Evolutionary conservation across 768 basidiomycete genomes (phyloP).

Genomic region (Pisolithus sp.): DNA sequence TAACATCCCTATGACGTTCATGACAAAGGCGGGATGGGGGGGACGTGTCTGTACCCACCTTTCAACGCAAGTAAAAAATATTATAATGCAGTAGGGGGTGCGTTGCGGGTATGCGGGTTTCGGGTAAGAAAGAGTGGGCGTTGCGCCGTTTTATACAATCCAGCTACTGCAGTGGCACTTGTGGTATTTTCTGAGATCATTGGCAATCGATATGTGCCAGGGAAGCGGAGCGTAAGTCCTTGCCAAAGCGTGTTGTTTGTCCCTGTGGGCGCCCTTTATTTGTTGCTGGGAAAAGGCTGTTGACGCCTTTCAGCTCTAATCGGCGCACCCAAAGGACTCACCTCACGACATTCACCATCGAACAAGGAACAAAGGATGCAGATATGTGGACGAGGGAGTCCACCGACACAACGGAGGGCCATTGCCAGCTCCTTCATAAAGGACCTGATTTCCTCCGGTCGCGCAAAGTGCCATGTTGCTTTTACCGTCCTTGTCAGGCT

Average conservation of each 20-base stretch:
- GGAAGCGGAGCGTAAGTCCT: neutral
- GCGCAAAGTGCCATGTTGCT: constrained; percentile 11
- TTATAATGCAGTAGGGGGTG: neutral
- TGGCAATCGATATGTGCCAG: constrained; percentile 26
- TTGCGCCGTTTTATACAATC: constrained; percentile 20
- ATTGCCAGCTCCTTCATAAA: constrained; percentile 2
- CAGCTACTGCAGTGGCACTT: constrained; percentile 20
- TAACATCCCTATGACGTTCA: neutral
- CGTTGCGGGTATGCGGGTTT: constrained; percentile 1
- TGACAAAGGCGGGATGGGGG: neutral
- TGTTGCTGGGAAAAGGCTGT: constrained; percentile 21
- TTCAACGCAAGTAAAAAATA: neutral
- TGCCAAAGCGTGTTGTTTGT: constrained; percentile 34
- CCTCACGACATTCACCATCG: constrained; percentile 5
- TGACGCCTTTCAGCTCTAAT: constrained; percentile 1
- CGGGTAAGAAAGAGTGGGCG: neutral
- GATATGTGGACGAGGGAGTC: neutral
- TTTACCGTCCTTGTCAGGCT: constrained; percentile 4
- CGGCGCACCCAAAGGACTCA: neutral
- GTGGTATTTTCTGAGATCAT: constrained; percentile 20
- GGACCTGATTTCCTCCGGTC: constrained; percentile 1
- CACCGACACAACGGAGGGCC: neutral
- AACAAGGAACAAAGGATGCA: constrained; percentile 7
- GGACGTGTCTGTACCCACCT: neutral
- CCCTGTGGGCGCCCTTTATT: constrained; percentile 39